Base-by-base conservation (phyloP, 805 yeast species). In the Kodamaea nitidulidarum region DNA sequence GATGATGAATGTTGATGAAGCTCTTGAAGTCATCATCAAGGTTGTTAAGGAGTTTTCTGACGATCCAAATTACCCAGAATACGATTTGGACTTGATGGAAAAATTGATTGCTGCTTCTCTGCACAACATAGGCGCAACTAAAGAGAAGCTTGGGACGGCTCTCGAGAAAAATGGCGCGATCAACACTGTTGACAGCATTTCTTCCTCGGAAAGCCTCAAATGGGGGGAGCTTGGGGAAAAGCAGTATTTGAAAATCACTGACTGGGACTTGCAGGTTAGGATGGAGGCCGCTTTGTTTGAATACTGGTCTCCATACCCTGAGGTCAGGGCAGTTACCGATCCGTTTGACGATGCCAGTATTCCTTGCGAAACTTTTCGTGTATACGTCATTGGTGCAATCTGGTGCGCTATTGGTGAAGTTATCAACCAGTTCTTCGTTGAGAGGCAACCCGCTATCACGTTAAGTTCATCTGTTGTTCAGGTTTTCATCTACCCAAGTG, bases 251-350 rank as follows among this genome's bases (percentile, higher is more conserved):
- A 15, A 4, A 14, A 33, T 38, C 25, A 38, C 37, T 4, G 52
- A 58, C 25, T 63, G 66, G 68, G 39, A 41, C 5, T 50, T 66
- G 16, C 64, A 63, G 32, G 52, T 60, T 18, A 60, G 56, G 45
- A 52, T 65, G 31, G 69, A 71, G 40, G 77, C 77, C 7, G 67
- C 64, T 24, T 52, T 73, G 32, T 59, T 58, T 16, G 64, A 60
- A 6, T 62, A 44, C 47, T 67, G 64, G 51, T 73, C 81, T 3
- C 82, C 84, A 3, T 78, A 77, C 45, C 81, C 83, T 1, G 85
- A 80, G 51, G 82, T 80, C 9, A 60, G 85, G 28, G 78, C 84
- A 4, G 74, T 80, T 12, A 76, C 76, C 20, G 78, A 76, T 8
- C 73, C 78, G n/a, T 60, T 48, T 35, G 84, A 79, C 46, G 80